Percentiles rank a stretch among this genome's conserved stretches.
These are phyloP conservation scores for Chlorencoelia australis DNA, from an alignment of 2,329 filamentous ascomycete species.

Conservation along the genomic window DNA sequence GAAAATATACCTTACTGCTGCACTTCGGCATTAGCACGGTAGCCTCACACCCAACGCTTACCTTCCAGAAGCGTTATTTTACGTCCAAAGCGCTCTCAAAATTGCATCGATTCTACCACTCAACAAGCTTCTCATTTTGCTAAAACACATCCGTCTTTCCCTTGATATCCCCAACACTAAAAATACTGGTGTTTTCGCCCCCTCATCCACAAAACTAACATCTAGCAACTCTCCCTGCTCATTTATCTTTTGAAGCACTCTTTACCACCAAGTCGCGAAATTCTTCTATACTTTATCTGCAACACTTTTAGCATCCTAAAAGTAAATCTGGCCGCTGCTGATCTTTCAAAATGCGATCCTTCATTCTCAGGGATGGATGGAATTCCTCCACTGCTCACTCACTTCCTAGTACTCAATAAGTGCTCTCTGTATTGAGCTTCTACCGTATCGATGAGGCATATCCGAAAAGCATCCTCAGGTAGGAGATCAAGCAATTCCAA, in stretches of 20 bases:
- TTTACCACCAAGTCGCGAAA: constrained; percentile 52
- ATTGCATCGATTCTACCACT: too few relatives aligned
- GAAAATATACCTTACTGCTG: too few relatives aligned
- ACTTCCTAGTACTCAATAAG: constrained; percentile 48
- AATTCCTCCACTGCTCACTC: constrained; percentile 63
- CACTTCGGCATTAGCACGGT: too few relatives aligned
- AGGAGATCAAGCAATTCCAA: constrained; percentile 60
- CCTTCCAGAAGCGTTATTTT: too few relatives aligned
- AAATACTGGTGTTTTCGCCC: too few relatives aligned
- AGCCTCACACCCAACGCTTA: too few relatives aligned
- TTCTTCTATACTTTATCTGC: constrained; percentile 55
- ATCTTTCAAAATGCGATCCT: constrained; percentile 67
- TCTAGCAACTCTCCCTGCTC: constrained; percentile 59
- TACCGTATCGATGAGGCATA: constrained; percentile 50
- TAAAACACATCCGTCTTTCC: too few relatives aligned
- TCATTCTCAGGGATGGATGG: constrained; percentile 56
- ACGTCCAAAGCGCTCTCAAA: too few relatives aligned
- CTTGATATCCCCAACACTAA: too few relatives aligned
- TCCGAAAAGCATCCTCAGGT: constrained; percentile 45
- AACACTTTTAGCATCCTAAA: constrained; percentile 69
- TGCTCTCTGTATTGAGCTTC: constrained; percentile 59
- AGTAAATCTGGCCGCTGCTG: constrained; percentile 71
- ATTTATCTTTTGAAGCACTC: constrained; percentile 58
- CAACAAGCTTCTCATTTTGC: too few relatives aligned
- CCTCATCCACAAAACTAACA: constrained; percentile 71